Percentiles rank a stretch among this genome's conserved stretches.
Conservation (phyloP, 192 early-diverging fungal species). For the Backusella sp. region DNA sequence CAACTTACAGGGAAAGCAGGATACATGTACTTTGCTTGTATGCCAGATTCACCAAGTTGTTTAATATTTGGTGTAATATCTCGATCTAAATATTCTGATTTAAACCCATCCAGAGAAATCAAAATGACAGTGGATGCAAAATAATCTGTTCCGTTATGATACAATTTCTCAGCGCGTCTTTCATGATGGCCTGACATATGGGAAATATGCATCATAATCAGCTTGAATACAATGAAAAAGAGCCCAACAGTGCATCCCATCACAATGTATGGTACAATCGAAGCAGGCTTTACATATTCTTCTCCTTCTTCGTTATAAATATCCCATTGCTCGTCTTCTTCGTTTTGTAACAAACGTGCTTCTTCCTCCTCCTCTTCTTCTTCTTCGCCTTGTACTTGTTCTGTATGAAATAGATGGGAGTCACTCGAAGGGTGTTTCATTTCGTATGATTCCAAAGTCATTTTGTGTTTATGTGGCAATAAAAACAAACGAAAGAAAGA, state of each 20-base stretch:
- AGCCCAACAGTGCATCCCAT: not conserved
- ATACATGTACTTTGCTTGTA: slow-evolving; percentile 58
- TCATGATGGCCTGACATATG: slow-evolving; percentile 7
- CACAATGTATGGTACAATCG: not conserved
- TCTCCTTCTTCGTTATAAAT: not conserved
- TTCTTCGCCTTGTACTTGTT: not conserved
- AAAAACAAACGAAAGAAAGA: not conserved
- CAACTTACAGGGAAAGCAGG: slow-evolving; percentile 61
- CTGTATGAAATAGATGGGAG: not conserved
- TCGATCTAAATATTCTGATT: slow-evolving; percentile 76
- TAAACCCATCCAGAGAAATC: slow-evolving; percentile 83
- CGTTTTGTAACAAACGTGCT: not conserved
- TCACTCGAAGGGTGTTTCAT: not conserved
- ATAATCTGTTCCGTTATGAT: slow-evolving; percentile 61
- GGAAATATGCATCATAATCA: not conserved
- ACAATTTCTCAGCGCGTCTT: slow-evolving; percentile 24
- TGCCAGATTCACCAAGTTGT: slow-evolving; percentile 46
- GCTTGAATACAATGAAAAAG: slow-evolving; percentile 7
- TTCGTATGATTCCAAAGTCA: slow-evolving; percentile 7
- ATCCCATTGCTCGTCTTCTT: slow-evolving; percentile 10
- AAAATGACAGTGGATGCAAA: slow-evolving; percentile 70
- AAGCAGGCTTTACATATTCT: not conserved
- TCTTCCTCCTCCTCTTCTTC: not conserved
- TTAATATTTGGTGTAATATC: slow-evolving; percentile 64
- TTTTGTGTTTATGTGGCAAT: not conserved